A percentile compares a stretch with the other conserved stretches of the same genome.
Conservation (phyloP, 73 alveolate species). For the Chromera velia region DNA sequence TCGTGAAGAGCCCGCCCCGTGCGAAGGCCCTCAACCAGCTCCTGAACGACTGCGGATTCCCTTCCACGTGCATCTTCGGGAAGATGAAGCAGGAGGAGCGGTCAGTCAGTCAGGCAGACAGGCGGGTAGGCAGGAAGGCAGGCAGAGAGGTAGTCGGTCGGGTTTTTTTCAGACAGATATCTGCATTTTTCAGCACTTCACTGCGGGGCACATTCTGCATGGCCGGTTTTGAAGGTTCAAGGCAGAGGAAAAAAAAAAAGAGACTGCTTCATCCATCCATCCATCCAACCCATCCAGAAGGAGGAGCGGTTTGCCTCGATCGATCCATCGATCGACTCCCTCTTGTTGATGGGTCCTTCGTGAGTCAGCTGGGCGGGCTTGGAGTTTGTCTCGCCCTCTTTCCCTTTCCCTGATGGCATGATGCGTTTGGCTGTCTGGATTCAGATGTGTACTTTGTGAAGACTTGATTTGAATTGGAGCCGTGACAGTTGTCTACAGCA, state of each 20-base stretch:
- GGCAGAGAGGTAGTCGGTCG: too few species aligned
- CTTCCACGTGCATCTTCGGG: conserved; percentile 72
- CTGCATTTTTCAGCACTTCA: too few species aligned
- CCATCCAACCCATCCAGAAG: too few species aligned
- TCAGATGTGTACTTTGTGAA: background rate
- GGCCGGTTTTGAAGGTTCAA: too few species aligned
- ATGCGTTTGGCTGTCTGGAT: background rate
- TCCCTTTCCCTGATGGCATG: background rate
- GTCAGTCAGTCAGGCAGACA: conserved; percentile 30
- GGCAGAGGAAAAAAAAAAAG: too few species aligned
- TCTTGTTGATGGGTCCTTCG: too few species aligned
- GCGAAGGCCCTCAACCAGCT: conserved; percentile 67
- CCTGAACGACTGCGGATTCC: conserved; percentile 61
- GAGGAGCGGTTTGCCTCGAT: too few species aligned
- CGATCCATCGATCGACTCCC: too few species aligned
- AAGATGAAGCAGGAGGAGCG: conserved; percentile 77
- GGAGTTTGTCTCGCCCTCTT: background rate
- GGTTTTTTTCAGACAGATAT: background rate
- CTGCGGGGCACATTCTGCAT: background rate
- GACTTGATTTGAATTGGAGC: background rate
- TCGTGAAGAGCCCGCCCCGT: conserved; percentile 65
- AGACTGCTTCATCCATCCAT: too few species aligned
- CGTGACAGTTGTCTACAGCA: background rate
- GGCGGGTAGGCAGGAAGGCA: too few species aligned
- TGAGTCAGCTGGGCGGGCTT: too few species aligned